These are phyloP conservation scores for Botryotinia calthae DNA, from an alignment of 2,329 filamentous ascomycete species.

Conservation along the genomic window DNA sequence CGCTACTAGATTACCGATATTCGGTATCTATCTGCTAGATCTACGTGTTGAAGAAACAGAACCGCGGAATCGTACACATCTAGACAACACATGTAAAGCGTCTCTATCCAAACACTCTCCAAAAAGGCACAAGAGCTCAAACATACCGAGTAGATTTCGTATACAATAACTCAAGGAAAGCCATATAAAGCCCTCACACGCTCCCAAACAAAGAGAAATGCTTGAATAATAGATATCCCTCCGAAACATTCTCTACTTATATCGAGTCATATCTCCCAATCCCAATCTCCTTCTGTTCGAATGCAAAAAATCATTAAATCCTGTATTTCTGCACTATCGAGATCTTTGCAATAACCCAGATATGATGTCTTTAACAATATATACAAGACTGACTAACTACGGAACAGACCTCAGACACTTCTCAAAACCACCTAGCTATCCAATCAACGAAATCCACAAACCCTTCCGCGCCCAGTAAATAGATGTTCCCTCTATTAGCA, in stretches of 20 bases:
- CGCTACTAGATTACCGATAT: not conserved
- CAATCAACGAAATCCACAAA: not conserved
- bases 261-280: not conserved
- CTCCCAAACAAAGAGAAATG: not conserved
- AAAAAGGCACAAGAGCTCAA: not conserved
- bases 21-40: not conserved
- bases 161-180: not conserved
- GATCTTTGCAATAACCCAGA: not conserved
- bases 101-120: too few relatives aligned
- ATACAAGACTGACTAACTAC: not conserved
- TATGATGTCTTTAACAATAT: accelerated
- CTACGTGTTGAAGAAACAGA: too few relatives aligned
- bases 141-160: not conserved
- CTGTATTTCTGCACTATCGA: not conserved
- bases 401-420: too few relatives aligned
- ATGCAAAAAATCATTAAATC: not conserved
- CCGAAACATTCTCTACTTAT: too few relatives aligned
- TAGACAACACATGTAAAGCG: not conserved
- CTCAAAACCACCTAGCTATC: accelerated
- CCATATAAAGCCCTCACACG: too few relatives aligned
- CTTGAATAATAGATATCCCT: not conserved
- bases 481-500: not conserved
- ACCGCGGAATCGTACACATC: not conserved
- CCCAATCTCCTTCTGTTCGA: not conserved
- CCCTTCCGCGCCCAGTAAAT: not conserved